Percentiles rank a stretch among this genome's conserved stretches.
Evolutionary conservation across 768 basidiomycete genomes (phyloP).

Genomic region (Rhizopogon salebrosus): DNA sequence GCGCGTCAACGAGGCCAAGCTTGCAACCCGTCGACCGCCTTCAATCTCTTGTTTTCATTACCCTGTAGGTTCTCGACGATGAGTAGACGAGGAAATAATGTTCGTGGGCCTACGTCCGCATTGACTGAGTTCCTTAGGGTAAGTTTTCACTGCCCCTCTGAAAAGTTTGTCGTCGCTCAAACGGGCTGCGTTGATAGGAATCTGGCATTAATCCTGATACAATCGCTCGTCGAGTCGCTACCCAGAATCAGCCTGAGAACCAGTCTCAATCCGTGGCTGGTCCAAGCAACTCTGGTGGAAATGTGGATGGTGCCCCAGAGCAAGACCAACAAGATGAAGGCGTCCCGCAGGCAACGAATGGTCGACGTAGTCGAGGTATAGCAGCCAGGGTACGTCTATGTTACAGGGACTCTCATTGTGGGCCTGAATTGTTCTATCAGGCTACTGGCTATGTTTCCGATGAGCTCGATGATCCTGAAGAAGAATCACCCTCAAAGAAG

Average conservation of each 20-base stretch:
- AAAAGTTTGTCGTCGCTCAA: slow-evolving; percentile 8
- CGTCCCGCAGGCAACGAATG: slow-evolving; percentile 6
- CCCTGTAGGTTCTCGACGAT: slow-evolving; percentile 5
- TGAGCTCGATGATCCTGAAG: slow-evolving; percentile 61
- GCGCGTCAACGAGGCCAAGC: neutral
- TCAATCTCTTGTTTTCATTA: neutral
- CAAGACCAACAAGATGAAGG: slow-evolving; percentile 11
- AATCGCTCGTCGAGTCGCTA: slow-evolving; percentile 33
- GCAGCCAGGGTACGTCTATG: slow-evolving; percentile 7
- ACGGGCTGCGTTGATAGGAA: slow-evolving; percentile 33
- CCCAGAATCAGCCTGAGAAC: slow-evolving; percentile 19
- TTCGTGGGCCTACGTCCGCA: slow-evolving; percentile 79
- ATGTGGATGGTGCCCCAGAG: slow-evolving; percentile 5
- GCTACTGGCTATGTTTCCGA: slow-evolving; percentile 62
- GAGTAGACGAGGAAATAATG: slow-evolving; percentile 43
- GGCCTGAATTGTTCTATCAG: slow-evolving; percentile 6
- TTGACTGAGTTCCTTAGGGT: slow-evolving; percentile 79
- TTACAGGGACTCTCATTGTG: neutral
- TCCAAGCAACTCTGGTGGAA: slow-evolving; percentile 31
- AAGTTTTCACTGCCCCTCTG: slow-evolving; percentile 9
- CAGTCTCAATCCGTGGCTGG: slow-evolving; percentile 39
- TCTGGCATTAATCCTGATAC: slow-evolving; percentile 44
- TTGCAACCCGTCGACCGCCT: neutral
- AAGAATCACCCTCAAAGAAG: slow-evolving; percentile 44
- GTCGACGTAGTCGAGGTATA: slow-evolving; percentile 12